Evolutionary conservation across 2,329 filamentous ascomycete species (phyloP), one percentile per base, ranked within the genome.

Genomic region (Neonectria punicea): DNA sequence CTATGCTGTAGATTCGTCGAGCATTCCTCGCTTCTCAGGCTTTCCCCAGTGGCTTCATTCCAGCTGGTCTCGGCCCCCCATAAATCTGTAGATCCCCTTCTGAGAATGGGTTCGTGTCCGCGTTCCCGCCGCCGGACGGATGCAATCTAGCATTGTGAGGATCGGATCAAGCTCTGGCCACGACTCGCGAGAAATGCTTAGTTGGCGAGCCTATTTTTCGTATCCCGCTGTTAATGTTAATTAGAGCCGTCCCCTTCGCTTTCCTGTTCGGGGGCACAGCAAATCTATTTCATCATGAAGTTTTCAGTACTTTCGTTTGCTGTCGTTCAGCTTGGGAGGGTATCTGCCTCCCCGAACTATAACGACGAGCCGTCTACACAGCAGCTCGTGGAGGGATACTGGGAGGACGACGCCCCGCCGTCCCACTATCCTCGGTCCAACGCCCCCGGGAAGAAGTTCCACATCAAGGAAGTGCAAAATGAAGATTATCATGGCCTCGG

Each of bases 381-480:
- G 7, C 18, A 62, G 11, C 34, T 44, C 20, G 16, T 47, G 10
- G 53, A 63, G 13, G 58, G 61, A 2, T 61, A 53, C n/a, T 63
- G 65, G 43, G 66, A 67, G 8, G 57, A 69, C 11, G 50, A 58
- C 3, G 20, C 58, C 16, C 57, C 59, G 18, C 20, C 18, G 16
- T n/a, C 36, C 14, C 56, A 66, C 18, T 61, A 46, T 13, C 47
- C 58, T 32, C 63, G 72, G 20, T 53, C 63, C 3, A 34, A 54
- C 8, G 51, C 63, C 2, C 58, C 53, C 34, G 34, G 63, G 20
- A 67, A 74, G 28, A 64, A 58, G 2, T 79, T 80, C 55, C 68
- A 68, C 0, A 49, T 83, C 11, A 49, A 67, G 0, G 76, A 80
- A 18, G 68, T 81, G 3, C 65, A 62, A 43, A 85, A 84, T 63